Evolutionary conservation across 2,329 filamentous ascomycete genomes (phyloP).

Genomic region (Ilyonectria destructans): DNA sequence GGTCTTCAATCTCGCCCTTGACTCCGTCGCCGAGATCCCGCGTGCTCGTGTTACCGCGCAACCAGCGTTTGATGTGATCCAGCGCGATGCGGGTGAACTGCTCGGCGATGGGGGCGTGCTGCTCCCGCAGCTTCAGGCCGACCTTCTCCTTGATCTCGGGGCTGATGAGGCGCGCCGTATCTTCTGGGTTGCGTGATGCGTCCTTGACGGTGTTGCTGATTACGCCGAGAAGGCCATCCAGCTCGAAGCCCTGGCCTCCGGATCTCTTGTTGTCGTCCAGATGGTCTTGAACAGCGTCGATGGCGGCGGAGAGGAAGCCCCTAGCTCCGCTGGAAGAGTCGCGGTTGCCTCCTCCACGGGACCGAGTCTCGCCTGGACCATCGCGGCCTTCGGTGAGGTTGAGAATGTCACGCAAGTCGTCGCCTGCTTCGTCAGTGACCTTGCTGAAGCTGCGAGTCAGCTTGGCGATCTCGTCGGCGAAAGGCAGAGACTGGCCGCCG

Average conservation of each 20-base stretch:
- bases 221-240: slow-evolving; percentile 61
- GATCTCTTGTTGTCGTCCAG: slow-evolving; percentile 52
- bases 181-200: slow-evolving; percentile 62
- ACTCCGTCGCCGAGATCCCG: slow-evolving; percentile 61
- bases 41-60: slow-evolving; percentile 60
- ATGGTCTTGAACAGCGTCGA: slow-evolving; percentile 60
- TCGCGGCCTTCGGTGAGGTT: slow-evolving; percentile 57
- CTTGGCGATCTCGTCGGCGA: slow-evolving; percentile 62
- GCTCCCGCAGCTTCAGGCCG: slow-evolving; percentile 57
- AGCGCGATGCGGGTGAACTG: slow-evolving; percentile 63
- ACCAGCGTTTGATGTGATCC: slow-evolving; percentile 64
- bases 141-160: slow-evolving; percentile 65
- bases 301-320: slow-evolving; percentile 60
- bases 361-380: slow-evolving; percentile 41
- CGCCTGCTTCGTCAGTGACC: slow-evolving; percentile 59
- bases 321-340: slow-evolving; percentile 51
- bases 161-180: slow-evolving; percentile 62
- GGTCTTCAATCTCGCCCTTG: slow-evolving; percentile 62
- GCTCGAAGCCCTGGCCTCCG: slow-evolving; percentile 55
- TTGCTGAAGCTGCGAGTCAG: slow-evolving; percentile 59
- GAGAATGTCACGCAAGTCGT: slow-evolving; percentile 63
- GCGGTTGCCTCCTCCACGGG: slow-evolving; percentile 47
- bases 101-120: slow-evolving; percentile 62
- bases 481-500: slow-evolving; percentile 60
- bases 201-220: slow-evolving; percentile 63